These are phyloP conservation scores for Petasospora rhodanensis DNA, from an alignment of 1,139 yeast species.

Conservation along the genomic window DNA sequence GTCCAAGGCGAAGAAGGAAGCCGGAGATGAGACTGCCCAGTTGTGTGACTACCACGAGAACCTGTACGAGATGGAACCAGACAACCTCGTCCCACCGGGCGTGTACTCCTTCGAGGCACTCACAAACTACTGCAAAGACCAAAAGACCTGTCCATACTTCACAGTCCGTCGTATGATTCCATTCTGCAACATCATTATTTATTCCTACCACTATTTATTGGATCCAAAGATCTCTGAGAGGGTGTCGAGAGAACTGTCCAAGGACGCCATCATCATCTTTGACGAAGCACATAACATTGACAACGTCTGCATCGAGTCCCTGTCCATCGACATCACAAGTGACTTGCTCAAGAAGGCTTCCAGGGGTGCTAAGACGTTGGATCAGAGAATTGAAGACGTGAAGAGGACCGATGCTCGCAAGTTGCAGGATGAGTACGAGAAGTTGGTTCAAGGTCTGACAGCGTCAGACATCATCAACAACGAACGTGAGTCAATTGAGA, in stretches of 20 bases:
- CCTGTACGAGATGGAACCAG: conserved; percentile 79
- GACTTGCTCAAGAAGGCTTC: conserved; percentile 76
- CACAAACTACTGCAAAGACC: conserved; percentile 67
- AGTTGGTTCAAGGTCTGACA: conserved; percentile 81
- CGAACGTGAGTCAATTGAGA: conserved; percentile 81
- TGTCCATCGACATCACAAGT: conserved; percentile 82
- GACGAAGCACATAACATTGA: conserved; percentile 99
- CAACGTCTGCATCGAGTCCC: conserved; percentile 94
- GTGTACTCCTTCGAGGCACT: conserved; percentile 90
- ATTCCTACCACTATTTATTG: conserved; percentile 90
- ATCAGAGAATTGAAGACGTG: conserved; percentile 74
- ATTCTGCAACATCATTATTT: conserved; percentile 87
- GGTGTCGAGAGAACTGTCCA: conserved; percentile 86
- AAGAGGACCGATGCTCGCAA: conserved; percentile 78
- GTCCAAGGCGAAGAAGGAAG: conserved; percentile 58
- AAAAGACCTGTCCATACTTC: conserved; percentile 90
- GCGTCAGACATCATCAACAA: conserved; percentile 74
- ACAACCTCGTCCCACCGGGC: conserved; percentile 83
- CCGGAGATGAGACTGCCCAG: conserved; percentile 47
- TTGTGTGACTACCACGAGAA: conserved; percentile 89
- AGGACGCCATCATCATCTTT: conserved; percentile 89
- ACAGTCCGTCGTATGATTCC: conserved; percentile 98
- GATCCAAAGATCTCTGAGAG: conserved; percentile 98
- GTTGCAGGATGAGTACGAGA: conserved; percentile 85
- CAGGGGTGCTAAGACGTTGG: conserved; percentile 76